These are phyloP conservation scores for Raddia distichophylla DNA, from an alignment of 176 grass and related monocot species.

Conservation along the genomic window DNA sequence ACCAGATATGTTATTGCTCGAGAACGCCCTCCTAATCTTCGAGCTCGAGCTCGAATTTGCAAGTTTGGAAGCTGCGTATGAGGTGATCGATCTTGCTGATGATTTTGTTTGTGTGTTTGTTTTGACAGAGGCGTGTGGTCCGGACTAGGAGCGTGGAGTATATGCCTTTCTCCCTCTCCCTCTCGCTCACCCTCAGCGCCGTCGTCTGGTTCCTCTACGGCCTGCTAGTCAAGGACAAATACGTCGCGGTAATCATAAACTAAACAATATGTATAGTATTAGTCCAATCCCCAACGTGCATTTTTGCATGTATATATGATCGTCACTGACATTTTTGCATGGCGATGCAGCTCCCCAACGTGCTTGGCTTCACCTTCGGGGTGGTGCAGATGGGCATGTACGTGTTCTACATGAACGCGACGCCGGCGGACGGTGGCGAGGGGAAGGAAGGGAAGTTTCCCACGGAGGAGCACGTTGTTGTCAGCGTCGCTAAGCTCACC, in stretches of 20 bases:
- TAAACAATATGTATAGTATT: too few species aligned
- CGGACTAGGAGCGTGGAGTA: slow-evolving; percentile 80
- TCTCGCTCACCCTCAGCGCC: slow-evolving; percentile 82
- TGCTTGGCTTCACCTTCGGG: slow-evolving; percentile 73
- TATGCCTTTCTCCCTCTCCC: slow-evolving; percentile 87
- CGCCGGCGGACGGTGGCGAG: neutral
- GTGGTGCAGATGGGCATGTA: slow-evolving; percentile 74
- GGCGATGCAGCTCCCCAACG: slow-evolving; percentile 62
- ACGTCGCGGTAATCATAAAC: slow-evolving; percentile 51
- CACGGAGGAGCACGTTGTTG: slow-evolving; percentile 23
- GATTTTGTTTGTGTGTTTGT: neutral
- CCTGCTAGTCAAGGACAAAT: slow-evolving; percentile 78
- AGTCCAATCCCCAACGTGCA: too few species aligned
- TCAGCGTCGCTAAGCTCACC: slow-evolving; percentile 44
- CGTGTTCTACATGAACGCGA: slow-evolving; percentile 60
- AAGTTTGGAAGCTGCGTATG: too few species aligned
- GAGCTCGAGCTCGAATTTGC: too few species aligned
- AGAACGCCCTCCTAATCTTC: too few species aligned
- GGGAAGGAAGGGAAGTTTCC: slow-evolving; percentile 39
- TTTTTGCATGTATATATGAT: too few species aligned
- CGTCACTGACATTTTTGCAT: neutral
- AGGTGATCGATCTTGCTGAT: neutral
- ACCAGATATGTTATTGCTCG: too few species aligned
- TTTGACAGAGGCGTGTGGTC: slow-evolving; percentile 65
- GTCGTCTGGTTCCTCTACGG: slow-evolving; percentile 90